These are phyloP conservation scores for Candolleomyces eurysporus DNA, from an alignment of 768 basidiomycete genomes.

Conservation along the genomic window DNA sequence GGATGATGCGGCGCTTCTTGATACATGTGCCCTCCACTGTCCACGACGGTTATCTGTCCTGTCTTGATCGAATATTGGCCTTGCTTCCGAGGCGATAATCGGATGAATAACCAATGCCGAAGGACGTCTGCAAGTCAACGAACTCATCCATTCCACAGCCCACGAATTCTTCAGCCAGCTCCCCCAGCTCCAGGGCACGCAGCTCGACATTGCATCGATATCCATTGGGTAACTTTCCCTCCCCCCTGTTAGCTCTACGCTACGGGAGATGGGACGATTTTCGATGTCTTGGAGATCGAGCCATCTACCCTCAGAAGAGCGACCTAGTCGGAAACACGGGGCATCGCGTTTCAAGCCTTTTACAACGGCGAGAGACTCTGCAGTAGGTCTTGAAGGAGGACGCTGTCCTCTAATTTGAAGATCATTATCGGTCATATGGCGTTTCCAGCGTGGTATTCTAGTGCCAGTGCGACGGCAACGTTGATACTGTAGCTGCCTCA, in stretches of 20 bases:
- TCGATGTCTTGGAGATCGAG: neutral
- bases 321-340: neutral
- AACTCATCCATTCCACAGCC: neutral
- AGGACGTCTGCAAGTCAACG: neutral
- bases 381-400: neutral
- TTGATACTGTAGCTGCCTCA: neutral
- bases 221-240: neutral
- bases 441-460: neutral
- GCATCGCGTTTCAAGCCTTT: neutral
- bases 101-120: neutral
- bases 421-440: neutral
- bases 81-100: neutral
- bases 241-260: neutral
- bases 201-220: neutral
- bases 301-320: neutral
- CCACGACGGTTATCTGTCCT: neutral
- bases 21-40: neutral
- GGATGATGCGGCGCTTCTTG: neutral
- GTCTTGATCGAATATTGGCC: neutral
- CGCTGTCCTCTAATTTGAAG: neutral
- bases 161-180: neutral
- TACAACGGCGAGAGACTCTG: neutral
- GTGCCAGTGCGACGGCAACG: neutral
- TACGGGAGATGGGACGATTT: neutral
- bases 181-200: neutral